A percentile compares a stretch with the other conserved stretches of the same genome.
These are phyloP conservation scores for Trichoderma reesei DNA, from an alignment of 495 filamentous ascomycete species.

Conservation along the genomic window DNA sequence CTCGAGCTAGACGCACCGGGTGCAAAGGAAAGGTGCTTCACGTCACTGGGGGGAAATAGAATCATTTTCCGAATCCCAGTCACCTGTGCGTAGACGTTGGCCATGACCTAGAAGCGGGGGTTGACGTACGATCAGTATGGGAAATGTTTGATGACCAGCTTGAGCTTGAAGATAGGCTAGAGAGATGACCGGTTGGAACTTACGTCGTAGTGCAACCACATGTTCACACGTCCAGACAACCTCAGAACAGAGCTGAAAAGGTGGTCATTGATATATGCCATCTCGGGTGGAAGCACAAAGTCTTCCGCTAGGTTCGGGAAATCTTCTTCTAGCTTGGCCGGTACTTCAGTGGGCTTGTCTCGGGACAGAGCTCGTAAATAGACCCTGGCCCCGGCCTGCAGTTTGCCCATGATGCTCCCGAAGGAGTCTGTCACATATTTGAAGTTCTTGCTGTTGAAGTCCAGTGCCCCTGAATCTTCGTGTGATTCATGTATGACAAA, in stretches of 20 bases:
- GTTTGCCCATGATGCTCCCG: conserved; percentile 54
- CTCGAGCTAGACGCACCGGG: conserved; percentile 74
- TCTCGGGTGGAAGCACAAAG: conserved; percentile 57
- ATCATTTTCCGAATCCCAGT: conserved; percentile 59
- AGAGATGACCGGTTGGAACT: conserved; percentile 17
- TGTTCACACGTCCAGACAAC: conserved; percentile 70
- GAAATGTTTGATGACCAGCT: neutral
- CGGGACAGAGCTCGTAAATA: conserved; percentile 70
- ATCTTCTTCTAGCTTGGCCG: conserved; percentile 57
- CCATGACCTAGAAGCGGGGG: conserved; percentile 53
- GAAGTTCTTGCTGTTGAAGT: conserved; percentile 78
- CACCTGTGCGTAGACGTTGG: conserved; percentile 79
- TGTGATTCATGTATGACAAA: conserved; percentile 61
- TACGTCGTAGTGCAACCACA: conserved; percentile 93
- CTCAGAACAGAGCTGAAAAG: conserved; percentile 73
- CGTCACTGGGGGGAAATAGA: conserved; percentile 70
- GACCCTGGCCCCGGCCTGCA: conserved; percentile 48
- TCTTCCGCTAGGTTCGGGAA: conserved; percentile 60
- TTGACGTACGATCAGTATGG: too few relatives aligned
- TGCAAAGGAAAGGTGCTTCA: conserved; percentile 55
- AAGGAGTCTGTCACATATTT: conserved; percentile 60
- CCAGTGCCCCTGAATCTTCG: conserved; percentile 53
- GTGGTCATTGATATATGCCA: conserved; percentile 48
- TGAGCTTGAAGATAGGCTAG: neutral
- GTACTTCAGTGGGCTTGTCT: conserved; percentile 54